phyloP scores from a whole-genome alignment of 2,329 filamentous ascomycete species.

The Parastagonospora nodorum region DNA sequence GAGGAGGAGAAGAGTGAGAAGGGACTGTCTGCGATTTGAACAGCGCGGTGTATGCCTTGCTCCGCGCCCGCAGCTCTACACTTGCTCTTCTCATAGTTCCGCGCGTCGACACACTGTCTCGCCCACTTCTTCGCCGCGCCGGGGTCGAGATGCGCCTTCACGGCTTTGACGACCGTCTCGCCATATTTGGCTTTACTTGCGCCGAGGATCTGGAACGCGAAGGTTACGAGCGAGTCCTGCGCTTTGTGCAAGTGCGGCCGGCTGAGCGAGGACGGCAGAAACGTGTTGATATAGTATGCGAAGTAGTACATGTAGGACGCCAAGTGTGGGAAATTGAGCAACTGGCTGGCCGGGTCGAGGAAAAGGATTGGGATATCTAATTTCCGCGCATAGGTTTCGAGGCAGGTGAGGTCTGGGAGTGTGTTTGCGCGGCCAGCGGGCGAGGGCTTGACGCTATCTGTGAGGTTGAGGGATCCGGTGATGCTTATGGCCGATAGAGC shows the following conservation, averaged over 20 bases:
- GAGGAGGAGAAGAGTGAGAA: constrained; percentile 17
- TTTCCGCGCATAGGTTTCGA: constrained; percentile 29
- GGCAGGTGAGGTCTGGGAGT: constrained; percentile 22
- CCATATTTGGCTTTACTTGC: constrained; percentile 27
- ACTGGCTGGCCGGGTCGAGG: constrained; percentile 30
- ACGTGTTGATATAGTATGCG: constrained; percentile 38
- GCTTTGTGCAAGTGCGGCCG: constrained; percentile 29
- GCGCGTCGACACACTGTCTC: constrained; percentile 20
- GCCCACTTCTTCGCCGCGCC: constrained; percentile 28
- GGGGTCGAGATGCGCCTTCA: constrained; percentile 32
- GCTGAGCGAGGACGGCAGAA: constrained; percentile 25
- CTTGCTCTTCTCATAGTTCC: constrained; percentile 22
- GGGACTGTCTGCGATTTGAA: constrained; percentile 34
- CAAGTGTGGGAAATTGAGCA: constrained; percentile 26
- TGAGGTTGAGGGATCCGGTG: constrained; percentile 26
- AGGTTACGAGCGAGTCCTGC: constrained; percentile 36
- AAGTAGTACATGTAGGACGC: constrained; percentile 39
- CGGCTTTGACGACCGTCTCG: constrained; percentile 19
- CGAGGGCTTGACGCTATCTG: constrained; percentile 24
- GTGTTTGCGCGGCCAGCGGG: constrained; percentile 25
- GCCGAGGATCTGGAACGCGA: constrained; percentile 32
- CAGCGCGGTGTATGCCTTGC: constrained; percentile 26
- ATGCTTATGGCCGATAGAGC: constrained; percentile 30
- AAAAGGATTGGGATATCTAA: constrained; percentile 35
- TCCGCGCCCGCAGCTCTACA: constrained; percentile 29